A percentile compares a stretch with the other conserved stretches of the same genome.
Conservation (phyloP, 2,329 filamentous ascomycete genomes). For the Lecanicillium sp. region DNA sequence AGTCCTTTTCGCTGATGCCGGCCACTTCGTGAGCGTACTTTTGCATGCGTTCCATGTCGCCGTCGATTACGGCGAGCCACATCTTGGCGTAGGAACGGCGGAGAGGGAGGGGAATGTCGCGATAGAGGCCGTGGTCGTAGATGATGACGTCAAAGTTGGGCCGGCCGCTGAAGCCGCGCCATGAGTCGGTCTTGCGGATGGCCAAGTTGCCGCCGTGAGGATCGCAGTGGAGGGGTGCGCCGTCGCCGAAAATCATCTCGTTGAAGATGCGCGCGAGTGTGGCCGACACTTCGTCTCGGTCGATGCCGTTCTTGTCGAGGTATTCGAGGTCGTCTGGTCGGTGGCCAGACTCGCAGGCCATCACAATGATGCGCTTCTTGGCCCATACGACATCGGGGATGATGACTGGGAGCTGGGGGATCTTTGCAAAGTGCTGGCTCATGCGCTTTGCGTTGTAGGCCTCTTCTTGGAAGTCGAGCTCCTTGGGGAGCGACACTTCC, state of each 20-base stretch:
- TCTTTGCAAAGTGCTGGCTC: slow-evolving; percentile 68
- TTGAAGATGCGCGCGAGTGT: slow-evolving; percentile 91
- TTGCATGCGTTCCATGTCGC: slow-evolving; percentile 78
- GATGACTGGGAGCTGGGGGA: slow-evolving; percentile 70
- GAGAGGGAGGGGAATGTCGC: slow-evolving; percentile 73
- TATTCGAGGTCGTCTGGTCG: slow-evolving; percentile 85
- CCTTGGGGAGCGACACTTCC: slow-evolving; percentile 81
- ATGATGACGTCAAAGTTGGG: slow-evolving; percentile 91
- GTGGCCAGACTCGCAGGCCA: slow-evolving; percentile 84
- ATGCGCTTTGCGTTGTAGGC: slow-evolving; percentile 75
- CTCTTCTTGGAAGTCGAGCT: slow-evolving; percentile 83
- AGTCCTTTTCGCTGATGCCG: slow-evolving; percentile 79
- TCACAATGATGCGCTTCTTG: slow-evolving; percentile 80
- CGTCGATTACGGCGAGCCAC: slow-evolving; percentile 92
- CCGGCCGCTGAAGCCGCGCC: slow-evolving; percentile 38
- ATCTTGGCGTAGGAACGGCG: slow-evolving; percentile 89
- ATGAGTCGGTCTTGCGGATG: slow-evolving; percentile 64
- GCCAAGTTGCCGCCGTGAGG: slow-evolving; percentile 95
- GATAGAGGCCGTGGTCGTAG: slow-evolving; percentile 95
- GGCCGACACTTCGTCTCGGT: slow-evolving; percentile 90
- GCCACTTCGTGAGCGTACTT: slow-evolving; percentile 84
- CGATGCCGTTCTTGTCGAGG: slow-evolving; percentile 77
- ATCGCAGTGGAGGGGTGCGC: slow-evolving; percentile 89
- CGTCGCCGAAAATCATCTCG: slow-evolving; percentile 94
- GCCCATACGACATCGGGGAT: slow-evolving; percentile 89